Percentiles rank a stretch among this genome's conserved stretches.
These are phyloP conservation scores for Graphilbum fragrans DNA, from an alignment of 2,329 filamentous ascomycete species.

Conservation along the genomic window DNA sequence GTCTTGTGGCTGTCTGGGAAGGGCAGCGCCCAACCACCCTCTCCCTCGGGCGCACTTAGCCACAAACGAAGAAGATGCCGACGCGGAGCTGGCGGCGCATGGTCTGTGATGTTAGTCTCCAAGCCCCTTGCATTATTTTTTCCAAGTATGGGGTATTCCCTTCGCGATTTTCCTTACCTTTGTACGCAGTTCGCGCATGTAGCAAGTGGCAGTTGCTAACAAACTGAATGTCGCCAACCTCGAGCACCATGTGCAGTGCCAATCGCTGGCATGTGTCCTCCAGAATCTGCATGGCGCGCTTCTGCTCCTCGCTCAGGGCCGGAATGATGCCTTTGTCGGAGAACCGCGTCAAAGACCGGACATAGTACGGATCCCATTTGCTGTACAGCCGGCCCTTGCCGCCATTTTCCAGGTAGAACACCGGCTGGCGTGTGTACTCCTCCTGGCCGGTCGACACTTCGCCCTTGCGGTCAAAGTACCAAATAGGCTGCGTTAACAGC, in stretches of 20 bases:
- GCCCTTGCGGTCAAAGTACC: conserved; percentile 90
- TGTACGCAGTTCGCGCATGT: conserved; percentile 73
- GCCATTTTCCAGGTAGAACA: conserved; percentile 66
- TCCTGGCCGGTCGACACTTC: conserved; percentile 65
- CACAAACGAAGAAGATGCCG: conserved; percentile 75
- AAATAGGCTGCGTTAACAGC: conserved; percentile 62
- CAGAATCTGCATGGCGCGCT: conserved; percentile 54
- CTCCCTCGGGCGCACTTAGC: conserved; percentile 68
- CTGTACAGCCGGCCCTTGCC: conserved; percentile 57
- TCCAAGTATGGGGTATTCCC: not conserved
- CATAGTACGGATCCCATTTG: conserved; percentile 88
- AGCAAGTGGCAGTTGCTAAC: conserved; percentile 68
- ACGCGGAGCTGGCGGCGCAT: conserved; percentile 53
- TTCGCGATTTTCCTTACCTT: no score
- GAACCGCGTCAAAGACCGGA: conserved; percentile 64
- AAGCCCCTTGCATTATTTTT: no score
- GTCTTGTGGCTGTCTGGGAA: conserved; percentile 72
- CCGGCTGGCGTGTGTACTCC: conserved; percentile 57
- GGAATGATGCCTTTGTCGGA: conserved; percentile 63
- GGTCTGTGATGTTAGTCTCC: conserved; percentile 18
- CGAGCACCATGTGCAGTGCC: conserved; percentile 73
- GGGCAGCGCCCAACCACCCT: conserved; percentile 77
- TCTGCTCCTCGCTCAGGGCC: conserved; percentile 55
- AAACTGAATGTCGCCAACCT: conserved; percentile 83
- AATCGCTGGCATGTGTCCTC: conserved; percentile 66